Percentiles rank a stretch among this genome's conserved stretches.
These are phyloP conservation scores for Geoglossum cookeanum DNA, from an alignment of 2,329 filamentous ascomycete species.

Conservation along the genomic window DNA sequence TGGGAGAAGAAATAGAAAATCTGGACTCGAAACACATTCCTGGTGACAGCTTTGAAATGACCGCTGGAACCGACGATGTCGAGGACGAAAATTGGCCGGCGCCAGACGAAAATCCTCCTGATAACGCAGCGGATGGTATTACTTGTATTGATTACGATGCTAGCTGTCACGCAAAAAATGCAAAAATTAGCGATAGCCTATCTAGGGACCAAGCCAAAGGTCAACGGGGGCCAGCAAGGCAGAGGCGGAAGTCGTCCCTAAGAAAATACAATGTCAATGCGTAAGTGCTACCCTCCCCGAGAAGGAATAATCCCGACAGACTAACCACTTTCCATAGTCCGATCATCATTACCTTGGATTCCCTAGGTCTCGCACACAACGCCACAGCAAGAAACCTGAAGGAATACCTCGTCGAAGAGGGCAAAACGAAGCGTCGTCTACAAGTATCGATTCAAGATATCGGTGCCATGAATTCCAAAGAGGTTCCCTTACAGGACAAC, in stretches of 20 bases:
- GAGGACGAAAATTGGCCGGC: not conserved
- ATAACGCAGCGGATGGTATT: not conserved
- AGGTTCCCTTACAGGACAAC: conserved; percentile 65
- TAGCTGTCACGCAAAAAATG: not conserved
- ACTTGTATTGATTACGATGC: conserved; percentile 1
- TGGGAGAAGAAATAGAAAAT: not conserved
- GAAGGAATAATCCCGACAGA: conserved; percentile 24
- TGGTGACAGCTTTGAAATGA: not conserved
- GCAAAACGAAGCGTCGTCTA: conserved; percentile 38
- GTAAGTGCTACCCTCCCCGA: conserved; percentile 8
- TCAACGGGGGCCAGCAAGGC: conserved; percentile 10
- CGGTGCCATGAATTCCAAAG: conserved; percentile 48
- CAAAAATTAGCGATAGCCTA: not conserved
- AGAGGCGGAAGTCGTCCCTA: conserved; percentile 3
- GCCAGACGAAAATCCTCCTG: not conserved
- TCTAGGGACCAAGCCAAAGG: conserved; percentile 7
- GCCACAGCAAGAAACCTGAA: conserved; percentile 49
- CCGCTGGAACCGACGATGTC: not conserved
- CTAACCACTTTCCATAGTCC: conserved; percentile 28
- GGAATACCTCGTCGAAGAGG: conserved; percentile 60
- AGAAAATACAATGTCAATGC: conserved; percentile 18
- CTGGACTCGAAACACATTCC: not conserved
- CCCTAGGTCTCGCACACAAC: conserved; percentile 46
- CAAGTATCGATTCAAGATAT: conserved; percentile 26
- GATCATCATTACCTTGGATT: conserved; percentile 74